phyloP scores from a whole-genome alignment of 2,329 filamentous ascomycete genomes.

The Setomelanomma holmii region DNA sequence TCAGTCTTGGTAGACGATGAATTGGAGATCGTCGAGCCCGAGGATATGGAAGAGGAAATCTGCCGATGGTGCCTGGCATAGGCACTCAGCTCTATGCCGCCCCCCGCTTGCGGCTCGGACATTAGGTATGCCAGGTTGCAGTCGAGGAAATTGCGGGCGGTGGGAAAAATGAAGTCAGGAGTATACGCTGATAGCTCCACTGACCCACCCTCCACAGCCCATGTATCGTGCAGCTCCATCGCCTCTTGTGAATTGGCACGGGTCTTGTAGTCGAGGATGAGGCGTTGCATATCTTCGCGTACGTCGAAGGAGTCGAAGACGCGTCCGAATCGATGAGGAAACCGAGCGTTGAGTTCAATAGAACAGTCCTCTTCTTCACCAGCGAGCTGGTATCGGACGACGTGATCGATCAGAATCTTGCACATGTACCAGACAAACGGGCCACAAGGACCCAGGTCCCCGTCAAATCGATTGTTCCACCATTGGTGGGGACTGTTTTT shows the following conservation, averaged over 20 bases:
- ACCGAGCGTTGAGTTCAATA: not conserved
- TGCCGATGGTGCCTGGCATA: too few relatives aligned
- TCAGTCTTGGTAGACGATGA: too few relatives aligned
- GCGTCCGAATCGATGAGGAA: not conserved
- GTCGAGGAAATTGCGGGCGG: too few relatives aligned
- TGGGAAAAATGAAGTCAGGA: too few relatives aligned
- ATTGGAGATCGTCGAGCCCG: too few relatives aligned
- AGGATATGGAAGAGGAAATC: too few relatives aligned
- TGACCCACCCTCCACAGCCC: not conserved
- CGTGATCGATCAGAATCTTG: not conserved
- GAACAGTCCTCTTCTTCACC: slow-evolving; percentile 1
- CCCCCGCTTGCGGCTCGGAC: too few relatives aligned
- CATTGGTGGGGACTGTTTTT: slow-evolving; percentile 17
- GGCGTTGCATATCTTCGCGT: slow-evolving; percentile 7
- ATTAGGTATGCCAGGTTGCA: too few relatives aligned
- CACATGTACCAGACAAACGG: slow-evolving; percentile 29
- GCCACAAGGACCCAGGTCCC: slow-evolving; percentile 27
- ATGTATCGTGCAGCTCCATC: not conserved
- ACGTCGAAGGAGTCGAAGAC: slow-evolving; percentile 11
- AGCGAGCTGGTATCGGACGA: not conserved
- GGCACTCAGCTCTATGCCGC: too few relatives aligned
- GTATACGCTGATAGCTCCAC: not conserved
- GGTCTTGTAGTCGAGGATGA: slow-evolving; percentile 8
- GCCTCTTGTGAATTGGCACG: not conserved
- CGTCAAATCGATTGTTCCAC: slow-evolving; percentile 11